These are phyloP conservation scores for Leptosphaerulina australis DNA, from an alignment of 2,329 filamentous ascomycete species.

Conservation along the genomic window DNA sequence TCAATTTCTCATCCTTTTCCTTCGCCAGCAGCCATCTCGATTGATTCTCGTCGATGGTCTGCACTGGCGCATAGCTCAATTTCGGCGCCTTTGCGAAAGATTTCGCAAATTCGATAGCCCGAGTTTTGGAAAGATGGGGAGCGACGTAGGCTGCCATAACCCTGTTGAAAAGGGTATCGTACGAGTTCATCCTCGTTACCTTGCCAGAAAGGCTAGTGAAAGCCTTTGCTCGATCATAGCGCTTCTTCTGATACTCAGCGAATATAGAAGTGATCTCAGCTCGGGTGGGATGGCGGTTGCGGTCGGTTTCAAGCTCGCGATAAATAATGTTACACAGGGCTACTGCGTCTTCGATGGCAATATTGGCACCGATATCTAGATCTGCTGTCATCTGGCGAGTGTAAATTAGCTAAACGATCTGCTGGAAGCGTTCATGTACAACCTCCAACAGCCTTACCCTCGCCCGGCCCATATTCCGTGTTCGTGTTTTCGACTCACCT, in stretches of 20 bases:
- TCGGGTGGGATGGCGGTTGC: constrained; percentile 11
- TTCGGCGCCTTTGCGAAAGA: constrained; percentile 17
- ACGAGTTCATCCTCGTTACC: constrained; percentile 19
- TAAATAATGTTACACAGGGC: constrained; percentile 25
- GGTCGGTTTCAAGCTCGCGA: constrained; percentile 13
- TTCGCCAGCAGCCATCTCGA: constrained; percentile 16
- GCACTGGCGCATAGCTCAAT: constrained; percentile 20
- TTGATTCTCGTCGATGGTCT: constrained; percentile 22
- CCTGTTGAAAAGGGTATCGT: constrained; percentile 12
- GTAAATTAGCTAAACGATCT: neutral
- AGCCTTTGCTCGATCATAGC: constrained; percentile 13
- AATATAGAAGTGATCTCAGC: constrained; percentile 19
- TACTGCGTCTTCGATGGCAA: constrained; percentile 28
- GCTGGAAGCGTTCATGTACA: neutral
- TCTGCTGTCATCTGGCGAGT: constrained; percentile 26
- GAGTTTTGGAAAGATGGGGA: constrained; percentile 1
- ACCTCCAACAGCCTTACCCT: no score
- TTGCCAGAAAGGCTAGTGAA: constrained; percentile 19
- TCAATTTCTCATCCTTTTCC: neutral
- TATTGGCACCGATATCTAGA: constrained; percentile 28
- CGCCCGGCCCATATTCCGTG: neutral
- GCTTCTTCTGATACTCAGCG: constrained; percentile 19
- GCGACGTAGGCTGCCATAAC: constrained; percentile 15
- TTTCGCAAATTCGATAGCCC: constrained; percentile 4
- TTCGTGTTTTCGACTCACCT: constrained; percentile 30